Percentiles rank a stretch among this genome's conserved stretches.
These are phyloP conservation scores for Fonsecaea nubica DNA, from an alignment of 2,329 filamentous ascomycete species.

Conservation along the genomic window DNA sequence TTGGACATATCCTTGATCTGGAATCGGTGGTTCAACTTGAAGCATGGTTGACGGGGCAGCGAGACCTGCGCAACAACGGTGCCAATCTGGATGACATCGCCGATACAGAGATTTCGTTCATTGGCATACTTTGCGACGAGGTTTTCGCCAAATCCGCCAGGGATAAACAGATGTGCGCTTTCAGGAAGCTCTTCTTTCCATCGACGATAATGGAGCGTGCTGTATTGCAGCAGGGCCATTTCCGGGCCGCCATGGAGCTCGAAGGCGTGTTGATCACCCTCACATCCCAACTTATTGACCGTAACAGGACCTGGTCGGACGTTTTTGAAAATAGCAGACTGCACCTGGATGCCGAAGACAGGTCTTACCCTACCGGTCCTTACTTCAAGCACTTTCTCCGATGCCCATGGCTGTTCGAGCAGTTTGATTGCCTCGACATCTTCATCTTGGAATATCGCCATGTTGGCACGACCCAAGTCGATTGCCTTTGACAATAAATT, in stretches of 20 bases:
- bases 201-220: constrained; percentile 62
- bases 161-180: constrained; percentile 59
- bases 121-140: constrained; percentile 65
- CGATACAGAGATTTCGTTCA: constrained; percentile 70
- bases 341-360: constrained; percentile 17
- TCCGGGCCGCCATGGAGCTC: constrained; percentile 68
- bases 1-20: constrained; percentile 67
- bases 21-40: constrained; percentile 73
- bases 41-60: constrained; percentile 69
- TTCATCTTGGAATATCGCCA: constrained; percentile 19
- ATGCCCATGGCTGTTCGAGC: constrained; percentile 21
- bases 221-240: constrained; percentile 69
- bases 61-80: constrained; percentile 64
- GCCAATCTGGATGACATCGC: constrained; percentile 63
- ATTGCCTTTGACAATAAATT: not conserved
- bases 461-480: not conserved
- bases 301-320: constrained; percentile 16
- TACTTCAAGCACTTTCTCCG: constrained; percentile 25
- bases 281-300: constrained; percentile 54
- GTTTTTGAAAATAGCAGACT: constrained; percentile 29
- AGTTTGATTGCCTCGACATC: constrained; percentile 14
- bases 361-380: constrained; percentile 28
- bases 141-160: constrained; percentile 71
- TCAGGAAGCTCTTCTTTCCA: constrained; percentile 63
- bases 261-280: constrained; percentile 67